phyloP scores from a whole-genome alignment of 176 grass and related monocot species.

The Oryza meridionalis region DNA sequence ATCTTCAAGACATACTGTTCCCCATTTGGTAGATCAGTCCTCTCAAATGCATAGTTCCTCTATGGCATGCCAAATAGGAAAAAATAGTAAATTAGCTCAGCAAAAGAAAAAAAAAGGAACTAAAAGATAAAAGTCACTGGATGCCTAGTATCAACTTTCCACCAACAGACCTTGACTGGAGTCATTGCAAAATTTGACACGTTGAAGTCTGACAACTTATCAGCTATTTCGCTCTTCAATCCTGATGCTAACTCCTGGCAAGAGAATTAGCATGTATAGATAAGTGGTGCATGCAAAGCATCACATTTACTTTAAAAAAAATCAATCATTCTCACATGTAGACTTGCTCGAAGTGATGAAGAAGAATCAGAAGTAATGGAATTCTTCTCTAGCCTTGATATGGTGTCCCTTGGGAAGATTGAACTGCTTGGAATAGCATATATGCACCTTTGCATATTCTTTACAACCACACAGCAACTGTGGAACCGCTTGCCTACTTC shows the following conservation, averaged over 20 bases:
- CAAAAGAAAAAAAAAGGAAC: slow-evolving; percentile 4
- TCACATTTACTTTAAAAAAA: slow-evolving; percentile 31
- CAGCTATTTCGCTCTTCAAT: slow-evolving; percentile 88
- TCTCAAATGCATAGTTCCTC: slow-evolving; percentile 98
- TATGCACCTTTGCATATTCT: slow-evolving; percentile 96
- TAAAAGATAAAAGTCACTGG: not conserved
- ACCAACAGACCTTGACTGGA: slow-evolving; percentile 80
- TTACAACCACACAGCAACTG: slow-evolving; percentile 83
- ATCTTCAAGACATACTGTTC: slow-evolving; percentile 98
- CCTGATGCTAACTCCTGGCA: slow-evolving; percentile 77
- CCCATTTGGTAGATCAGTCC: slow-evolving; percentile 72
- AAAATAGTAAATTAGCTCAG: slow-evolving; percentile 16
- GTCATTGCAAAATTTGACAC: slow-evolving; percentile 91
- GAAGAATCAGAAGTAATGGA: slow-evolving; percentile 53
- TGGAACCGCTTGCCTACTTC: slow-evolving; percentile 72
- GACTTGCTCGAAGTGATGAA: slow-evolving; percentile 61
- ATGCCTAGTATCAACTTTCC: slow-evolving; percentile 5
- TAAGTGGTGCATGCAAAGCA: slow-evolving; percentile 20
- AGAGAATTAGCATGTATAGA: slow-evolving; percentile 31
- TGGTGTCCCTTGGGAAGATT: slow-evolving; percentile 59
- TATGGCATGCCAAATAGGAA: slow-evolving; percentile 42
- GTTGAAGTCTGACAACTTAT: slow-evolving; percentile 76
- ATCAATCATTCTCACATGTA: slow-evolving; percentile 67
- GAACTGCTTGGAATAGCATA: slow-evolving; percentile 83
- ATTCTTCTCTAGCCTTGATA: slow-evolving; percentile 54